Percentiles rank a stretch among this genome's conserved stretches.
phyloP scores from a whole-genome alignment of 1,139 yeast species.

The Pichia sp. region DNA sequence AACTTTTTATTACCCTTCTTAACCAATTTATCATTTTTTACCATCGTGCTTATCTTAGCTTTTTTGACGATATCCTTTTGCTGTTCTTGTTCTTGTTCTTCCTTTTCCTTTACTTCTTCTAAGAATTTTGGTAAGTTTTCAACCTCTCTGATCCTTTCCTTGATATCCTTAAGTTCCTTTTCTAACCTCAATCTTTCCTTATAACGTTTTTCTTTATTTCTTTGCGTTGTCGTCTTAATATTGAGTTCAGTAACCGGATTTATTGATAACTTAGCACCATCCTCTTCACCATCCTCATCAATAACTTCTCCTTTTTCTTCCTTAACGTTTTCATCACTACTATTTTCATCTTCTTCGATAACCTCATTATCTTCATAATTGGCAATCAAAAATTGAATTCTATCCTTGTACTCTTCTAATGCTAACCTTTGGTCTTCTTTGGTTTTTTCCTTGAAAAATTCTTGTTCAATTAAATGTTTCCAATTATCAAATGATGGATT shows the following conservation, averaged over 20 bases:
- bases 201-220: conserved; percentile 66
- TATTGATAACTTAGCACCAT: conserved; percentile 46
- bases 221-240: conserved; percentile 70
- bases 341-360: conserved; percentile 31
- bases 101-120: conserved; percentile 30
- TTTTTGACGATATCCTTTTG: conserved; percentile 15
- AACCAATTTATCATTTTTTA: conserved; percentile 23
- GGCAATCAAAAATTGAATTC: conserved; percentile 58
- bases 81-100: conserved; percentile 14
- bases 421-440: conserved; percentile 59
- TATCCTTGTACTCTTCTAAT: conserved; percentile 54
- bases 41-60: conserved; percentile 20
- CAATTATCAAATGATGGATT: conserved; percentile 85
- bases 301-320: conserved; percentile 23
- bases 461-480: conserved; percentile 64
- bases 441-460: conserved; percentile 57
- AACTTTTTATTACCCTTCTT: conserved; percentile 27
- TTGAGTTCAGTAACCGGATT: conserved; percentile 65
- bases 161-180: conserved; percentile 50
- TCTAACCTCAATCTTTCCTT: conserved; percentile 54
- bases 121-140: conserved; percentile 49
- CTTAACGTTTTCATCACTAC: conserved; percentile 32
- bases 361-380: conserved; percentile 55
- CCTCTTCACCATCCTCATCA: conserved; percentile 30
- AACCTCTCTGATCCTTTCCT: conserved; percentile 51